These are phyloP conservation scores for Melianthus villosus DNA, from an alignment of 441 rosid species.

Conservation along the genomic window DNA sequence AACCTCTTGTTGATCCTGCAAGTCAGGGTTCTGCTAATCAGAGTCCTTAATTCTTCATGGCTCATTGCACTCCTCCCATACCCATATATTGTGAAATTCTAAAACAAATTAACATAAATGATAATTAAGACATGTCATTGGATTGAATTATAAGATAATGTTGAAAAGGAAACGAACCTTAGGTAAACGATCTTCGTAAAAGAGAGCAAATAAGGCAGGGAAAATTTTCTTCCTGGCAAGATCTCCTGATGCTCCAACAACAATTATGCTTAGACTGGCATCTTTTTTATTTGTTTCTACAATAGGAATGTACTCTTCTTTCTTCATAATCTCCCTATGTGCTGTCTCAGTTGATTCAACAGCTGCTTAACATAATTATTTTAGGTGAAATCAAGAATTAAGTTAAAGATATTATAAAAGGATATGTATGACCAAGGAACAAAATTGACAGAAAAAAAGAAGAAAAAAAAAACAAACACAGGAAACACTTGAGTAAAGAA, in stretches of 20 bases:
- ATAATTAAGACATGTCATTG: not conserved
- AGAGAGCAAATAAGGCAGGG: constrained; percentile 89
- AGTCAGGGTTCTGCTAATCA: constrained; percentile 66
- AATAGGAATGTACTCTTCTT: too few species aligned
- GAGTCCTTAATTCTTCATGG: constrained; percentile 60
- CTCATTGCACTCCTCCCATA: constrained; percentile 58
- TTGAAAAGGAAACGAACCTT: constrained; percentile 18
- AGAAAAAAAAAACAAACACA: too few species aligned
- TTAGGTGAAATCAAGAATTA: too few species aligned
- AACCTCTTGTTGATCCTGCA: constrained; percentile 88
- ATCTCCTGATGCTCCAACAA: constrained; percentile 90
- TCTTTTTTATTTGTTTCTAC: too few species aligned
- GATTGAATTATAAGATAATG: not conserved
- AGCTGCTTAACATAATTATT: too few species aligned
- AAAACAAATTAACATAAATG: not conserved
- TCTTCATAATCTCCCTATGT: too few species aligned
- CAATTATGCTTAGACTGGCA: constrained; percentile 65
- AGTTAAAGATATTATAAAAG: too few species aligned
- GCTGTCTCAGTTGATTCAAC: too few species aligned
- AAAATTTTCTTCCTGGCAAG: constrained; percentile 84
- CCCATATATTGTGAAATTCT: constrained; percentile 59
- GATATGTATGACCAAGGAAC: too few species aligned
- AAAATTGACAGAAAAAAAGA: too few species aligned
- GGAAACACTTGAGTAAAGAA: too few species aligned
- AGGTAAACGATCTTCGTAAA: constrained; percentile 62